A percentile compares a stretch with the other conserved stretches of the same genome.
These are phyloP conservation scores for Starmera quercuum DNA, from an alignment of 805 yeast genomes.

Conservation along the genomic window DNA sequence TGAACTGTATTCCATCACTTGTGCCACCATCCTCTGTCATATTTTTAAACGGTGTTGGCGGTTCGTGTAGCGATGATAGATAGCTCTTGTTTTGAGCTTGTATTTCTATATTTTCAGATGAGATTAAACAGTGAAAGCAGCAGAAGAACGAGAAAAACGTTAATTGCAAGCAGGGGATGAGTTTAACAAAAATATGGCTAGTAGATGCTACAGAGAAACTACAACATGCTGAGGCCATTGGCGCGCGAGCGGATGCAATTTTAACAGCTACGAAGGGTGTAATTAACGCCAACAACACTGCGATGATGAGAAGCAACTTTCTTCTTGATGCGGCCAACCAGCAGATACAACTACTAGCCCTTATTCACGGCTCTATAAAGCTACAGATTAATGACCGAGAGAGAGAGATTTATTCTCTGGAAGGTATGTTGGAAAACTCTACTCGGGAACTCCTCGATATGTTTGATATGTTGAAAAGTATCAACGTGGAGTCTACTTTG, in stretches of 20 bases:
- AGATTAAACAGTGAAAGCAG: no score
- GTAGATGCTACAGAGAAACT: slow-evolving; percentile 41
- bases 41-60: no score
- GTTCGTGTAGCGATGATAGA: no score
- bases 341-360: slow-evolving; percentile 37
- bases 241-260: slow-evolving; percentile 40
- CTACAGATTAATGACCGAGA: slow-evolving; percentile 17
- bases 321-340: slow-evolving; percentile 36
- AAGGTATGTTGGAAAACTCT: slow-evolving; percentile 19
- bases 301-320: slow-evolving; percentile 36
- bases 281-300: slow-evolving; percentile 32
- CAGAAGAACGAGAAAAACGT: no score
- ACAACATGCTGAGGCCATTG: slow-evolving; percentile 39
- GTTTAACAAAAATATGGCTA: slow-evolving; percentile 28
- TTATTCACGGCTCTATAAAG: slow-evolving; percentile 23
- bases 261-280: slow-evolving; percentile 29
- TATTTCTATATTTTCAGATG: no score
- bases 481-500: slow-evolving; percentile 28
- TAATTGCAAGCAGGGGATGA: no score
- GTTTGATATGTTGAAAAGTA: slow-evolving; percentile 25
- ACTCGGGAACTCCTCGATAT: slow-evolving; percentile 25
- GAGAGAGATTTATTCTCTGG: slow-evolving; percentile 16
- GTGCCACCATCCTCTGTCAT: slow-evolving; percentile 17
- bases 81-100: no score
- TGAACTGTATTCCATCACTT: neutral